These are phyloP conservation scores for Talaromyces trachyspermus DNA, from an alignment of 495 filamentous ascomycete genomes.

Conservation along the genomic window DNA sequence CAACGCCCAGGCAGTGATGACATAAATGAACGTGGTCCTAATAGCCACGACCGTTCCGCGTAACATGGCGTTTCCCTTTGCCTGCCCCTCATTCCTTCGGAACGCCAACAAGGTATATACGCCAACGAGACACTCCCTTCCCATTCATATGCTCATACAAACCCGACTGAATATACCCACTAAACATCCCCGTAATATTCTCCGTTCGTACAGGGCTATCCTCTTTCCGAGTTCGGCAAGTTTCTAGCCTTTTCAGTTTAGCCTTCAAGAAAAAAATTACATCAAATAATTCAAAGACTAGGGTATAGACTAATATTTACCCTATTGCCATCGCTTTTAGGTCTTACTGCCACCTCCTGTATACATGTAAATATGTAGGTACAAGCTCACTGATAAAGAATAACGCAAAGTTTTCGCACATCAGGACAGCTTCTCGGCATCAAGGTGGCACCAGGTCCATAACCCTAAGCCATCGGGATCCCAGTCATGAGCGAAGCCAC, in stretches of 20 bases:
- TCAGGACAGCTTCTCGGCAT: constrained; percentile 8
- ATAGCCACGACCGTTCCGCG: background rate
- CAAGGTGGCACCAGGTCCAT: constrained; percentile 8
- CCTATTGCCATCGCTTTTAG: too few relatives aligned
- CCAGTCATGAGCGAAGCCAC: constrained; percentile 21
- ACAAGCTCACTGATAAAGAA: constrained; percentile 10
- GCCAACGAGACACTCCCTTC: background rate
- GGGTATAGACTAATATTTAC: too few relatives aligned
- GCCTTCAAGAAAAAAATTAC: too few relatives aligned
- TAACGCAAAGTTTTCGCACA: constrained; percentile 6
- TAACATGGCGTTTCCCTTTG: background rate
- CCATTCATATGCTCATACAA: constrained; percentile 2
- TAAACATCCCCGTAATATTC: constrained; percentile 1
- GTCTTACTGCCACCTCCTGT: too few relatives aligned
- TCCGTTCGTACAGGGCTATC: background rate
- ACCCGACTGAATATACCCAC: constrained; percentile 1
- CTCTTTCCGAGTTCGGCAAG: background rate
- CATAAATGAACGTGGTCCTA: background rate
- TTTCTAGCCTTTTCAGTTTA: too few relatives aligned
- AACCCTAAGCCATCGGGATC: constrained; percentile 15
- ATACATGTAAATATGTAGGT: too few relatives aligned
- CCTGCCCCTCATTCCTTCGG: background rate
- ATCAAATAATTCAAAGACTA: too few relatives aligned
- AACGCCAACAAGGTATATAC: background rate
- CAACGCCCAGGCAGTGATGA: background rate